These are phyloP conservation scores for Herpetomonas samuelpessoai DNA, from an alignment of 208 protist genomes.

Conservation along the genomic window DNA sequence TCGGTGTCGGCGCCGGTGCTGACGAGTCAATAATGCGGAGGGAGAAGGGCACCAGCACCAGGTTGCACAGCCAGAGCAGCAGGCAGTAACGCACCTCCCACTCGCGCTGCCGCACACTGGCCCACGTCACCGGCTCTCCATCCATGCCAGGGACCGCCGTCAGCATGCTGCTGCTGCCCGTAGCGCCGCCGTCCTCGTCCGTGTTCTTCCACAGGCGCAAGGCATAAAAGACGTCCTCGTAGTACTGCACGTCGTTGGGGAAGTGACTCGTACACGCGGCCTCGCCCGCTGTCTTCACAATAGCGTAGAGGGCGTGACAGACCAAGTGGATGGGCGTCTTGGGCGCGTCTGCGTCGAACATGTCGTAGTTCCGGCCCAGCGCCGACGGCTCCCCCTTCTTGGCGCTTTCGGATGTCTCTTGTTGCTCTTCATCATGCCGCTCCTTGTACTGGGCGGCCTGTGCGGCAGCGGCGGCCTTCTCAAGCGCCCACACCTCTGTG, in stretches of 20 bases:
- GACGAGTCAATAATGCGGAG: conserved; percentile 90
- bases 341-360: conserved; percentile 76
- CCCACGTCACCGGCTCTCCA: background rate
- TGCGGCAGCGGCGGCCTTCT: background rate
- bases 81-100: conserved; percentile 97
- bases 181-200: background rate
- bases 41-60: conserved; percentile 96
- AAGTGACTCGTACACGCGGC: conserved; percentile 94
- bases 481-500: conserved; percentile 36
- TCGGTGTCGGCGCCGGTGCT: background rate
- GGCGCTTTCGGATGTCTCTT: background rate
- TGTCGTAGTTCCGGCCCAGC: conserved; percentile 68
- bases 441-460: conserved; percentile 2
- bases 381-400: conserved; percentile 16
- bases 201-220: conserved; percentile 56
- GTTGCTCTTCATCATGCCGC: background rate
- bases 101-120: conserved; percentile 34
- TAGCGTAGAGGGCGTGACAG: conserved; percentile 84
- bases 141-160: too few relatives aligned
- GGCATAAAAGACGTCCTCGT: conserved; percentile 86
- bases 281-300: conserved; percentile 94
- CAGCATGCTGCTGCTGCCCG: too few relatives aligned
- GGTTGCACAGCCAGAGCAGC: conserved; percentile 96
- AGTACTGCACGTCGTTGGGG: conserved; percentile 87
- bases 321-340: conserved; percentile 71